Percentiles rank a stretch among this genome's conserved stretches.
Conservation (phyloP, 2,329 filamentous ascomycete species). For the Paraphaeosphaeria sporulosa region DNA sequence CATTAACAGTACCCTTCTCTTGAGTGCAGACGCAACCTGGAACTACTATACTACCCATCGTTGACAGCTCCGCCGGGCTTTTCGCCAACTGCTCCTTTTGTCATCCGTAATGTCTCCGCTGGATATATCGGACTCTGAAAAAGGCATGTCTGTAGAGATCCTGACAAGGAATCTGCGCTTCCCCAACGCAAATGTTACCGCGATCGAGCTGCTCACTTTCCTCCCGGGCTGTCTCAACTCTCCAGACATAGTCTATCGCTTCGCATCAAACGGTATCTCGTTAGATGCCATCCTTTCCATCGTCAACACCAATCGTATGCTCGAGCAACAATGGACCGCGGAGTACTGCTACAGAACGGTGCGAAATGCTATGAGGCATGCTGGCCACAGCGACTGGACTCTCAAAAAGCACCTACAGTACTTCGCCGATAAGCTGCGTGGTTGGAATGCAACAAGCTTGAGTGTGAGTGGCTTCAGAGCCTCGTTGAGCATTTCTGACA, state of each 20-base stretch:
- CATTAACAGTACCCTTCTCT: neutral
- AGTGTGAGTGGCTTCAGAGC: constrained; percentile 16
- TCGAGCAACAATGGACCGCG: constrained; percentile 17
- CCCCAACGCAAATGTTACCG: constrained; percentile 29
- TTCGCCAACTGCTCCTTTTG: too few relatives aligned
- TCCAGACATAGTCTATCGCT: constrained; percentile 30
- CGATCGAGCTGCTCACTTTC: constrained; percentile 33
- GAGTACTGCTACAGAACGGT: constrained; percentile 23
- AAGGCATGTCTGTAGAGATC: constrained; percentile 13
- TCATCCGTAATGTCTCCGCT: constrained; percentile 9
- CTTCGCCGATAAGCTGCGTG: constrained; percentile 8
- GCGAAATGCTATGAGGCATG: constrained; percentile 28
- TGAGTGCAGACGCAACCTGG: neutral
- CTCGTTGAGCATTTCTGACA: neutral
- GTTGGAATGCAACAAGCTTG: constrained; percentile 21
- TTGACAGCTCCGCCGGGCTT: neutral
- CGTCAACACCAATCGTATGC: constrained; percentile 24
- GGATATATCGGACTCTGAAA: neutral
- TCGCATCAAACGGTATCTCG: constrained; percentile 30
- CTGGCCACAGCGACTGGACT: constrained; percentile 28
- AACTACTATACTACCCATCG: neutral
- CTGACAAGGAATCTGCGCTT: constrained; percentile 26
- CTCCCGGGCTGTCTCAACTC: constrained; percentile 31
- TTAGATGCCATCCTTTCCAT: constrained; percentile 22
- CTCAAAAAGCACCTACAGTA: constrained; percentile 21